Evolutionary conservation across 148 eudicot species (phyloP).

Genomic region (Mesembryanthemum crystallinum): DNA sequence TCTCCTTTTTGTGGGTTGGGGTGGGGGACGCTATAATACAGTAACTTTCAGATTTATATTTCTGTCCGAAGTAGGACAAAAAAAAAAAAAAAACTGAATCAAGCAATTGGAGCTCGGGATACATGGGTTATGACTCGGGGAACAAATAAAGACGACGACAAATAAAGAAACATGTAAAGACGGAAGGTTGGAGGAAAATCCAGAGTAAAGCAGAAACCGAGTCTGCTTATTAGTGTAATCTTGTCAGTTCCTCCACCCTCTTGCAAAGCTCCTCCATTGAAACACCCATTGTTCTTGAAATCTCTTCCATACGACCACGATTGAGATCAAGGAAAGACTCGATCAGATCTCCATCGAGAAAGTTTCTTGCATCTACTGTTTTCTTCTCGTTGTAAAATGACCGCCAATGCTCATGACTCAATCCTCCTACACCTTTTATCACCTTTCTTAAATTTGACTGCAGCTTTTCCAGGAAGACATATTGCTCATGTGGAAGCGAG

Average conservation of each 20-base stretch:
- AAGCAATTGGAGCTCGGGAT: not conserved
- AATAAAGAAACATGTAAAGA: not conserved
- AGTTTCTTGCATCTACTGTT: slow-evolving; percentile 77
- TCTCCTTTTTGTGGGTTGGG: not conserved
- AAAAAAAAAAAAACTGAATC: not conserved
- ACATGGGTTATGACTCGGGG: not conserved
- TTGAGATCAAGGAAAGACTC: slow-evolving; percentile 91
- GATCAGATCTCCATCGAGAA: slow-evolving; percentile 87
- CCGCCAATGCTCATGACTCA: slow-evolving; percentile 95
- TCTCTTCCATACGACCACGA: slow-evolving; percentile 77
- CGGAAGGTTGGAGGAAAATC: not conserved
- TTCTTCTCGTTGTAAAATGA: slow-evolving; percentile 91
- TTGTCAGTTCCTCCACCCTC: slow-evolving; percentile 86
- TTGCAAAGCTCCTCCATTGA: slow-evolving; percentile 93
- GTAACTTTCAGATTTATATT: not conserved
- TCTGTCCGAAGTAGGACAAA: not conserved
- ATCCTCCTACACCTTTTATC: slow-evolving; percentile 93
- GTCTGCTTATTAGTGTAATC: slow-evolving; percentile 58
- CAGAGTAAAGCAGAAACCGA: not conserved
- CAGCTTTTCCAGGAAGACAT: slow-evolving; percentile 73
- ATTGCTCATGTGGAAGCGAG: slow-evolving; percentile 85
- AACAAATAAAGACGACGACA: too few relatives aligned
- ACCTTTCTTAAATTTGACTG: slow-evolving; percentile 80
- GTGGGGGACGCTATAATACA: not conserved
- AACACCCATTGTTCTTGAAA: slow-evolving; percentile 61